Conservation (phyloP, 2,329 filamentous ascomycete species). For the Alternaria metachromatica region DNA sequence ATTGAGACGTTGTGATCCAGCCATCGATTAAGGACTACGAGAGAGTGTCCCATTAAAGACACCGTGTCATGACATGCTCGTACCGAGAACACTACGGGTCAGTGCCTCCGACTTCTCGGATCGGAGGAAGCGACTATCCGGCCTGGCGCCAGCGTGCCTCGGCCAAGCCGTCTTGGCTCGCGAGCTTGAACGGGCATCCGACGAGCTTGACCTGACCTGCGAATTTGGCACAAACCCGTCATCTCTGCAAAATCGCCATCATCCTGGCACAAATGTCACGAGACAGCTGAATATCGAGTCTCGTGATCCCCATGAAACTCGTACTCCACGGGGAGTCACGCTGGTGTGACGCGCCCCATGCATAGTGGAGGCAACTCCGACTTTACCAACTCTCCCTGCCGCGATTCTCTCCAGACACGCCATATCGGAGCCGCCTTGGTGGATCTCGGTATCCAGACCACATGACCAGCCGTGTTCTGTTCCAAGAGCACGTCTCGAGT, state of each 20-base stretch:
- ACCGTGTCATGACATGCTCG: background rate
- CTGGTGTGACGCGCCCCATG: background rate
- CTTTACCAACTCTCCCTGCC: background rate
- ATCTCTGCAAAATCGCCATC: background rate
- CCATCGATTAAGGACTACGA: too few relatives aligned
- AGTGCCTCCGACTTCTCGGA: constrained; percentile 2
- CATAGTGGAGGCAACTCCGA: background rate
- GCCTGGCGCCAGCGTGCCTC: background rate
- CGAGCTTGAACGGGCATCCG: background rate
- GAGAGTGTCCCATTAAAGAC: too few relatives aligned
- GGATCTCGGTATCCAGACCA: background rate
- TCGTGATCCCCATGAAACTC: background rate
- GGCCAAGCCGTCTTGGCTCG: constrained; percentile 9
- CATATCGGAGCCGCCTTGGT: background rate
- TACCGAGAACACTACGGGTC: background rate
- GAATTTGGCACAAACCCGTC: background rate
- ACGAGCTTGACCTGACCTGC: constrained; percentile 3
- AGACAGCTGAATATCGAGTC: background rate
- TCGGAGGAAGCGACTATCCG: background rate
- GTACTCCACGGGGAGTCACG: background rate
- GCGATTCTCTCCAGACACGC: background rate
- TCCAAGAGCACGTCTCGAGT: background rate
- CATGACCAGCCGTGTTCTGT: constrained; percentile 3
- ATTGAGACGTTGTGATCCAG: background rate
- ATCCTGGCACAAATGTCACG: background rate